These are phyloP conservation scores for Daldinia bambusicola DNA, from an alignment of 495 filamentous ascomycete species.

Conservation along the genomic window DNA sequence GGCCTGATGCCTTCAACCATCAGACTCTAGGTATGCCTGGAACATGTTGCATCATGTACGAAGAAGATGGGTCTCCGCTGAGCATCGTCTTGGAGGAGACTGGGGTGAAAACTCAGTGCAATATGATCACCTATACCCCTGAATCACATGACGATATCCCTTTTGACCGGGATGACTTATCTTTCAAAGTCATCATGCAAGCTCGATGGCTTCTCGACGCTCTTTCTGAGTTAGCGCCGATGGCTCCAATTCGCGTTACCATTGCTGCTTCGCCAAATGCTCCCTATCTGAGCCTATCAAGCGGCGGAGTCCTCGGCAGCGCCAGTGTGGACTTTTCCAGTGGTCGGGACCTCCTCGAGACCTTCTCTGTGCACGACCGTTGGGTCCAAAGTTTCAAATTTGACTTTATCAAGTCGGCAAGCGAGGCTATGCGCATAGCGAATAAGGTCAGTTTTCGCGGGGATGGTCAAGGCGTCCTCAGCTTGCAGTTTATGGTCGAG, in stretches of 20 bases:
- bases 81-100: slow-evolving; percentile 83
- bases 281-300: slow-evolving; percentile 79
- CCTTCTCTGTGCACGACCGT: slow-evolving; percentile 69
- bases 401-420: slow-evolving; percentile 80
- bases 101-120: slow-evolving; percentile 89
- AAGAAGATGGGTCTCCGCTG: slow-evolving; percentile 75
- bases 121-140: slow-evolving; percentile 89
- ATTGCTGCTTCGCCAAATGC: slow-evolving; percentile 70
- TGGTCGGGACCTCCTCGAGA: slow-evolving; percentile 77
- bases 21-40: slow-evolving; percentile 80
- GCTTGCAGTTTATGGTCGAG: slow-evolving; percentile 97
- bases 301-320: slow-evolving; percentile 79
- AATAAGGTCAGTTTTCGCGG: slow-evolving; percentile 91
- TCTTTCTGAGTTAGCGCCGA: slow-evolving; percentile 82
- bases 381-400: slow-evolving; percentile 80
- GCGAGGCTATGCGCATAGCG: slow-evolving; percentile 87
- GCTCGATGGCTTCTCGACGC: slow-evolving; percentile 84
- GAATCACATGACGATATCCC: slow-evolving; percentile 78
- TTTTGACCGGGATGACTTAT: slow-evolving; percentile 77
- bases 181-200: slow-evolving; percentile 95
- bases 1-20: slow-evolving; percentile 76
- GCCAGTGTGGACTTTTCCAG: slow-evolving; percentile 86
- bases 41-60: slow-evolving; percentile 83
- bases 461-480: slow-evolving; percentile 88
- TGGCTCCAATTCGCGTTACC: slow-evolving; percentile 68